Conservation (phyloP, 345 rosid genomes). For the Populus tremula region DNA sequence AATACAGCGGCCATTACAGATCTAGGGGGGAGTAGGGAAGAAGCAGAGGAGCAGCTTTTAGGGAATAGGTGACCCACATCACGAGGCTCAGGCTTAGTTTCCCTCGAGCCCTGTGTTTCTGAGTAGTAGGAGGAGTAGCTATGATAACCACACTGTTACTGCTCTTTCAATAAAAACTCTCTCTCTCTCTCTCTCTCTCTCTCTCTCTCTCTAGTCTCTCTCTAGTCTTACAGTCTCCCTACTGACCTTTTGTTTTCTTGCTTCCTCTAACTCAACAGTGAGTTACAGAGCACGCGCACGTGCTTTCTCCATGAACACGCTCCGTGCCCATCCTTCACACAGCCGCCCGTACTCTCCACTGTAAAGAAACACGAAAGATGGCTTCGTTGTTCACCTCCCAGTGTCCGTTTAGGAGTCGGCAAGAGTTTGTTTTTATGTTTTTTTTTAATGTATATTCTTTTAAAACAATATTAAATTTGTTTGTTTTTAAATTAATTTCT, state of each 20-base stretch:
- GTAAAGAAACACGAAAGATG: no score
- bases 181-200: constrained; percentile 10
- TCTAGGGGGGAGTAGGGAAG: neutral
- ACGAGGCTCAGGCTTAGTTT: neutral
- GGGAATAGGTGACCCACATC: neutral
- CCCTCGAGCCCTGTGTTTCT: constrained; percentile 32
- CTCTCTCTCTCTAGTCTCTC: constrained; percentile 11
- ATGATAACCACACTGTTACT: neutral
- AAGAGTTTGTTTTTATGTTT: no score
- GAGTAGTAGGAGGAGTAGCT: neutral
- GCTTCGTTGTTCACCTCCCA: no score
- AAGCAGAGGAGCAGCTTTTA: neutral
- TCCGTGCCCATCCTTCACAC: neutral
- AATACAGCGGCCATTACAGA: constrained; percentile 7
- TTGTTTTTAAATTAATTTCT: no score
- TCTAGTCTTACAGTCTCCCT: neutral
- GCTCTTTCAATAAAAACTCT: constrained; percentile 17
- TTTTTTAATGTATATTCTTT: no score
- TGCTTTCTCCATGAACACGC: neutral
- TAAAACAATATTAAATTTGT: no score
- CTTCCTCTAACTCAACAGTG: neutral
- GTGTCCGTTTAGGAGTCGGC: no score
- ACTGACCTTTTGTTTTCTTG: neutral
- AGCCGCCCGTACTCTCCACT: neutral
- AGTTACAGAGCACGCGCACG: neutral